A percentile compares a stretch with the other conserved stretches of the same genome.
Conservation (phyloP, 768 basidiomycete species). For the Suillus sp. region DNA sequence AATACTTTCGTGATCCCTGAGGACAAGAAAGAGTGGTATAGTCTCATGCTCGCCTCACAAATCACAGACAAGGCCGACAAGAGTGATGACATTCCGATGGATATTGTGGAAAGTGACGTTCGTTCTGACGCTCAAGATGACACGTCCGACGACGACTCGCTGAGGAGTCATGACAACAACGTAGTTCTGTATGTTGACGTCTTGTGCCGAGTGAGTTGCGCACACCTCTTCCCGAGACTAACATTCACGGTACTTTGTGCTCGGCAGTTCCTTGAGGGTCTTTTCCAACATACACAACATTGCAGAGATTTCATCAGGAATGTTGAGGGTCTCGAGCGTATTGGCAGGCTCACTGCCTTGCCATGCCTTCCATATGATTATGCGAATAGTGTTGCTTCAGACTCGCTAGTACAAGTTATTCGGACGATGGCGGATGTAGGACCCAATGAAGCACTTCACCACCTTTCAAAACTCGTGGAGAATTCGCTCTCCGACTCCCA, state of each 20-base stretch:
- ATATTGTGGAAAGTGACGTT: slow-evolving; percentile 37
- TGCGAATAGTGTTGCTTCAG: slow-evolving; percentile 80
- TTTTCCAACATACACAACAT: slow-evolving; percentile 90
- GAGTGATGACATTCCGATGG: slow-evolving; percentile 40
- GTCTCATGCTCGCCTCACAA: slow-evolving; percentile 40
- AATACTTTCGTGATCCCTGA: slow-evolving; percentile 55
- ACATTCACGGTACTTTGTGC: slow-evolving; percentile 1
- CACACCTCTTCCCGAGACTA: slow-evolving; percentile 1
- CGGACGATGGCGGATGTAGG: slow-evolving; percentile 87
- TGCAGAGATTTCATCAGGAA: slow-evolving; percentile 85
- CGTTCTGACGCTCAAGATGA: slow-evolving; percentile 21
- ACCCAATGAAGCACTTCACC: slow-evolving; percentile 71
- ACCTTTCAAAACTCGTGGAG: slow-evolving; percentile 70
- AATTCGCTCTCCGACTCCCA: slow-evolving; percentile 68
- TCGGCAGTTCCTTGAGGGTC: slow-evolving; percentile 83
- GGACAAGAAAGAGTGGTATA: slow-evolving; percentile 69
- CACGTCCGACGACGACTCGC: slow-evolving; percentile 34
- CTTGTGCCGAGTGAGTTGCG: slow-evolving; percentile 63
- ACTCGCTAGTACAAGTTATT: slow-evolving; percentile 86
- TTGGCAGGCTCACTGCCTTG: slow-evolving; percentile 77
- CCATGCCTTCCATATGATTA: slow-evolving; percentile 91
- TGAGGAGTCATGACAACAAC: slow-evolving; percentile 69
- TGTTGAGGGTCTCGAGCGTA: slow-evolving; percentile 68
- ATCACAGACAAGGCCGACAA: slow-evolving; percentile 9
- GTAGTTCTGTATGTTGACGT: slow-evolving; percentile 81